Base-by-base conservation (phyloP, 2,329 filamentous ascomycete genomes). In the Aspergillus luchuensis region DNA sequence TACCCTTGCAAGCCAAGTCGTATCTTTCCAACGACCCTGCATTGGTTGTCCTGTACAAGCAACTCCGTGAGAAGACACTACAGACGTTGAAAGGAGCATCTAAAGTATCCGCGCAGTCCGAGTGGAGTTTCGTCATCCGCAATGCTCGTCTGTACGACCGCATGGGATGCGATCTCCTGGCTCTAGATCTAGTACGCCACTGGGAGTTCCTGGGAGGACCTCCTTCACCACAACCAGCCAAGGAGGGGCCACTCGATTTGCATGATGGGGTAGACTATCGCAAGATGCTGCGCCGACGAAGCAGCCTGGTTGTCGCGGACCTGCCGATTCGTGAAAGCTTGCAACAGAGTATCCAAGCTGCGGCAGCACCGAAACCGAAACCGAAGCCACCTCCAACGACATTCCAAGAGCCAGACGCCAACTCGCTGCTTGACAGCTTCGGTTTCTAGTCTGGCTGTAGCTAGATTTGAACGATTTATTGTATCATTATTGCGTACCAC, bases 11-110 rank as follows among this genome's bases (percentile, higher is more conserved):
- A 63, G 88, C 90, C 4, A 91, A 90, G 69, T 85, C 90, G 2
- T 97, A 94, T 76, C 81, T 96, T 1, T 91, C 92, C 0, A 94
- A 98, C 68, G 95, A 99, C 72, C 94, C 95, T 0, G 91, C 92
- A 0, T 83, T 97, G 2, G 87, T 97, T 0, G 86, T 96, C 0
- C 79, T 99, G 2, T 99, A 99, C 75, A 86, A 89, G 25, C 90
- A 97, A 68, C 84, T 99, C 8, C 87, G 93, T 51, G 90, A 90
- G 64, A 90, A 89, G 77, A 92, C 89, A 0, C 78, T 93, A 0
- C 91, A 96, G 73, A 96, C 92, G 0, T 84, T 97, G 7, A 87
- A 89, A 33, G 93, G 92, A n/a, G 91, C 91, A 6, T 89, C 90
- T 0, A 91, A 92, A 76, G 84, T 97, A 17, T 89, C 87, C 2